These are phyloP conservation scores for Nematocida sp. DNA, from an alignment of 371 early-diverging fungal genomes.

Conservation along the genomic window DNA sequence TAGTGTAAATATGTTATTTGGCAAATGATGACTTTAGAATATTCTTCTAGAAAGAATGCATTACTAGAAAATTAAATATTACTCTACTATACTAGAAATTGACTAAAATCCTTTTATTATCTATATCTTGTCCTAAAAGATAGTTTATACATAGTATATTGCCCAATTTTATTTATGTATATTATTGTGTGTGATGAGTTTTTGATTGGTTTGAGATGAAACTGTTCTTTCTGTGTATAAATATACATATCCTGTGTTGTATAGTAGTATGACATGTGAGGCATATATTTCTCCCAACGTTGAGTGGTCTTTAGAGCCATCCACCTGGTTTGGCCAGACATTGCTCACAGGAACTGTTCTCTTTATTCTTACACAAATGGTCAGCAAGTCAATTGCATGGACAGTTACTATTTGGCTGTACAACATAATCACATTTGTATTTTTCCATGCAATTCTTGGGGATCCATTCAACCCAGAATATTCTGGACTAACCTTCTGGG, in stretches of 20 bases:
- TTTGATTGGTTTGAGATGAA: not conserved
- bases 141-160: not conserved
- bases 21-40: too few relatives aligned
- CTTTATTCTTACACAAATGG: constrained; percentile 53
- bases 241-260: not conserved
- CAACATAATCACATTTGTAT: constrained; percentile 70
- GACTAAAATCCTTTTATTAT: too few relatives aligned
- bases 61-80: too few relatives aligned
- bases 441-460: constrained; percentile 71
- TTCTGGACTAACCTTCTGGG: constrained; percentile 70
- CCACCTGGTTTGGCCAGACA: constrained; percentile 57
- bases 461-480: constrained; percentile 70
- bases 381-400: constrained; percentile 53
- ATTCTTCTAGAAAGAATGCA: too few relatives aligned
- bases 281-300: constrained; percentile 57
- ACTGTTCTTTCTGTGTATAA: not conserved
- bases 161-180: not conserved
- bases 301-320: constrained; percentile 55
- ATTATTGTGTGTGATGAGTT: not conserved
- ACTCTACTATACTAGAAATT: too few relatives aligned
- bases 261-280: constrained; percentile 44
- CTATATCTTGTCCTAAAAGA: too few relatives aligned
- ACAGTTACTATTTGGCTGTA: constrained; percentile 66
- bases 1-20: too few relatives aligned
- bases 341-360: constrained; percentile 51